Conservation (phyloP, 306 rosid species). For the Sechiopsis laciniata region DNA sequence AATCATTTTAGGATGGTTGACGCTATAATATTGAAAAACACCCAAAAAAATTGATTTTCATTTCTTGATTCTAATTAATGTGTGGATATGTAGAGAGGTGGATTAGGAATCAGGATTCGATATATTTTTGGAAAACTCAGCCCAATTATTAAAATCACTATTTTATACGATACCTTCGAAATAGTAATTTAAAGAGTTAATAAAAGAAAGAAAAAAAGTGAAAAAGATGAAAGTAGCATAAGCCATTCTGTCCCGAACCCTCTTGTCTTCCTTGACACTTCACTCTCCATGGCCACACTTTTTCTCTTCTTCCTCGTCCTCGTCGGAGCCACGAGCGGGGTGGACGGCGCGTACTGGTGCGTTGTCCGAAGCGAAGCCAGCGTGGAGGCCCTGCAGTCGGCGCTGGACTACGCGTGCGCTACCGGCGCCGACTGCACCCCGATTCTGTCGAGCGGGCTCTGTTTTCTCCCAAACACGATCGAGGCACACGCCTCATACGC, state of each 20-base stretch:
- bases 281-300: constrained; percentile 16
- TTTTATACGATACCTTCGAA: too few relatives aligned
- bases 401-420: constrained; percentile 72
- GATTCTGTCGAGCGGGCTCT: constrained; percentile 52
- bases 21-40: too few relatives aligned
- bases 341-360: constrained; percentile 53
- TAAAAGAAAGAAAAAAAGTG: constrained; percentile 8
- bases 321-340: not conserved
- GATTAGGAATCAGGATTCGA: too few relatives aligned
- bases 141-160: too few relatives aligned
- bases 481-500: constrained; percentile 94
- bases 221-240: constrained; percentile 25
- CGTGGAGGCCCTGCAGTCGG: constrained; percentile 48
- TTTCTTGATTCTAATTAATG: too few relatives aligned
- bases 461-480: constrained; percentile 82
- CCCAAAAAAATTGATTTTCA: too few relatives aligned
- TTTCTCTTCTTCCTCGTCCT: not conserved
- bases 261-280: constrained; percentile 42
- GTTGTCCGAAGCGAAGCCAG: constrained; percentile 69
- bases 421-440: constrained; percentile 70
- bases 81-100: too few relatives aligned
- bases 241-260: constrained; percentile 25
- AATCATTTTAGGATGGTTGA: too few relatives aligned
- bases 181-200: not conserved
- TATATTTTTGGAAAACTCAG: too few relatives aligned